Evolutionary conservation across 1,284 basidiomycete genomes (phyloP).

Genomic region (Ceratobasidium sp.): DNA sequence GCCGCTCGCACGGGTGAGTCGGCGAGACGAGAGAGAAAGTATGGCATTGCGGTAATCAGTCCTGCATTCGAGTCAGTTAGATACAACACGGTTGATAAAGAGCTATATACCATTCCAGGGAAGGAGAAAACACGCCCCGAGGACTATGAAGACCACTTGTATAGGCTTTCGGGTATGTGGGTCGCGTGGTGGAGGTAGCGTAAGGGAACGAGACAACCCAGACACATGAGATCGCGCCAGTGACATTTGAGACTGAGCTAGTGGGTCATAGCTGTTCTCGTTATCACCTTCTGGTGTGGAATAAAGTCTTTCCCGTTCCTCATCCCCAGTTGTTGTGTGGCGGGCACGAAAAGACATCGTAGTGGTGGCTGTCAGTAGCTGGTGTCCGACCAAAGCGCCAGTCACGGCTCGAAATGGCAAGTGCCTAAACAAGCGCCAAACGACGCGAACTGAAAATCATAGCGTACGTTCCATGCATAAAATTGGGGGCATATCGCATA

Average conservation of each 20-base stretch:
- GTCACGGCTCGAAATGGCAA: slow-evolving; percentile 13
- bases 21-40: slow-evolving; percentile 39
- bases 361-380: slow-evolving; percentile 8
- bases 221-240: slow-evolving; percentile 28
- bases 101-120: slow-evolving; percentile 30
- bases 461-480: slow-evolving; percentile 37
- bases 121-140: slow-evolving; percentile 28
- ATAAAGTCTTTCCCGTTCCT: slow-evolving; percentile 14
- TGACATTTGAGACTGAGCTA: slow-evolving; percentile 34
- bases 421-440: slow-evolving; percentile 1
- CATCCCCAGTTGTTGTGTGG: background rate
- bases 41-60: slow-evolving; percentile 41
- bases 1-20: slow-evolving; percentile 39
- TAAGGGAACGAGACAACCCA: slow-evolving; percentile 22
- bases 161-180: slow-evolving; percentile 38
- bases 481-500: slow-evolving; percentile 39
- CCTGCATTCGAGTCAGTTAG: slow-evolving; percentile 26
- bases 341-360: slow-evolving; percentile 20
- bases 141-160: slow-evolving; percentile 63
- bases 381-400: background rate
- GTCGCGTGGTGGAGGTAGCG: slow-evolving; percentile 29
- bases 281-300: background rate
- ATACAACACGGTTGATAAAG: background rate
- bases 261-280: slow-evolving; percentile 13
- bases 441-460: slow-evolving; percentile 7